Base-by-base conservation (phyloP, 1,139 yeast species). In the Nakaseomyces delphensis region DNA sequence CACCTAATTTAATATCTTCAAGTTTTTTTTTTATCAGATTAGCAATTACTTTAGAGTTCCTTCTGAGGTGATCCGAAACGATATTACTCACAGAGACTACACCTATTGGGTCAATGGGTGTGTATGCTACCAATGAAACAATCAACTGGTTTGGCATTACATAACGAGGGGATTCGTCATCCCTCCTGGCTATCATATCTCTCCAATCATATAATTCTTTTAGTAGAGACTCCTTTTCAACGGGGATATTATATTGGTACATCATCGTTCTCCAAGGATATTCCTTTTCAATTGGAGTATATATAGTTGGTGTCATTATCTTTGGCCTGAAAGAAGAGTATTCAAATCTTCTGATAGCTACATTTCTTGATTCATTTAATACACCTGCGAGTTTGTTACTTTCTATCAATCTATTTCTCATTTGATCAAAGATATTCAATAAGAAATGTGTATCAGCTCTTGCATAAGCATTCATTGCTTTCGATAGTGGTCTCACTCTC, bases 381-480 rank as follows among this genome's bases (percentile, higher is more conserved):
- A 86, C 96, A n/a, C 69, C 67, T 11, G 74, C 72, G 50, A 83
- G 53, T 47, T 74, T 75, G 37, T 70, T 68, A 28, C 63, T 51
- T 9, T 71, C 75, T 5, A 83, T 56, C 32, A 91, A 67, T 55
- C 73, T 71, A 51, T 82, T 82, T 48, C 78, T 77, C 60, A 91
- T 65, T 51, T 76, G 77, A 55, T 87, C 95, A 62, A 70, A 93
- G 18, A 91, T 83, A 59, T 83, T 77, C 35, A 91, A 69, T 44
- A 91, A 65, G 55, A 87, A 91, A 60, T 91, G 99, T 0, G 98
- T 91, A 64, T 91, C 99, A 0, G 96, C 84, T 51, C 95, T 74
- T 0, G 99, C 99, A 62, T 91, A 91, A 16, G 83, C 76, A 48
- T 71, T 63, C 93, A 91, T 83, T 31, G 86, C 79, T 11, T 69